Base-by-base conservation (phyloP, 106 monocot species). In the Dendrobium officinale region DNA sequence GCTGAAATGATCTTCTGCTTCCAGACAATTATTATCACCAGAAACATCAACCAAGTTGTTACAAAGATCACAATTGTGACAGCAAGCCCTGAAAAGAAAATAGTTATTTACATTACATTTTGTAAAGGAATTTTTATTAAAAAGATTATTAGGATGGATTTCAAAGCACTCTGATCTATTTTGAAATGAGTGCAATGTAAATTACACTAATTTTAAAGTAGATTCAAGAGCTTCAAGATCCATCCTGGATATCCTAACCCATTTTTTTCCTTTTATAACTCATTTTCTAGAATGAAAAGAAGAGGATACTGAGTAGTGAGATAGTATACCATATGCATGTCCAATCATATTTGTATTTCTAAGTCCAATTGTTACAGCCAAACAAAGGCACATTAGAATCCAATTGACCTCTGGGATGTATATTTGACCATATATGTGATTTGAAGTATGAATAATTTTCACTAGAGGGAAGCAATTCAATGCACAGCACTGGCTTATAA, bases 361-460 rank as follows among this genome's bases (percentile, higher is more conserved):
- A 41, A 88, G 74, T 18, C 94, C 94, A 73, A 92, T 42, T 11
- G 87, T 94, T 43, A 92, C 82, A 29, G 90, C 88, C 47, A 94
- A 79, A 79, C 91, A 94, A 11, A 90, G 75, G 74, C 81, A 84
- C 91, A 94, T 91, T 40, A 94, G 88, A 29, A 87, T 86, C 94
- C 91, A 91, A 72, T 94, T 94, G 80, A 94, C 58, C 79, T 94
- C 94, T 67, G 94, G 94, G 43, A 91, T 94, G 73, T 91, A 94
- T 67, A 91, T 87, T 78, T 91, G 94, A 24, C 94, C 94, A 75
- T 82, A 83, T 72, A 94, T 91, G 13, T 83, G 83, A 27, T 85
- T 87, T 19, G 94, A 94, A 48, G 91, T 94, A 51, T 94, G 94
- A 18, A 94, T 80, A 66, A 94, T 87, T 78, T 91, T 94, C 77